These are phyloP conservation scores for Ceratocystis variospora DNA, from an alignment of 2,329 filamentous ascomycete species.

Conservation along the genomic window DNA sequence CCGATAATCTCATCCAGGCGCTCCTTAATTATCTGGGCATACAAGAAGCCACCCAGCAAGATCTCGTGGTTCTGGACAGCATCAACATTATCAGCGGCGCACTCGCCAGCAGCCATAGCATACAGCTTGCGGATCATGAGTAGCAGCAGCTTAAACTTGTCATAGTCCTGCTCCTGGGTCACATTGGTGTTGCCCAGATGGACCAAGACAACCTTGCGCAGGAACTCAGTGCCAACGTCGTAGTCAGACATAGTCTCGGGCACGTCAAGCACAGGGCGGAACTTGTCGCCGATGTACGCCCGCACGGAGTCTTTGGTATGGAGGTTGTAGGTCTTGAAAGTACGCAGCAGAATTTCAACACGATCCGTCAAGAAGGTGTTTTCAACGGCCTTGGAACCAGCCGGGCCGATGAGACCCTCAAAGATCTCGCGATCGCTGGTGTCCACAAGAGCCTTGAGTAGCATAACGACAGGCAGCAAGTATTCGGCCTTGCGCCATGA, in stretches of 20 bases:
- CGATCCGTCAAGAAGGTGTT: slow-evolving; percentile 93
- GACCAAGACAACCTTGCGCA: slow-evolving; percentile 78
- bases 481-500: slow-evolving; percentile 97
- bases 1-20: slow-evolving; percentile 76
- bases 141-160: slow-evolving; percentile 87
- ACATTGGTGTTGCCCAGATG: slow-evolving; percentile 80
- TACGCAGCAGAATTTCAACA: slow-evolving; percentile 78
- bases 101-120: slow-evolving; percentile 80
- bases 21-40: slow-evolving; percentile 92
- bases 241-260: slow-evolving; percentile 74
- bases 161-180: slow-evolving; percentile 66
- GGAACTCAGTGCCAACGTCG: slow-evolving; percentile 79
- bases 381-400: slow-evolving; percentile 60
- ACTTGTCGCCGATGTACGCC: slow-evolving; percentile 79
- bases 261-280: slow-evolving; percentile 74
- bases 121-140: slow-evolving; percentile 98
- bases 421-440: slow-evolving; percentile 96
- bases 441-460: slow-evolving; percentile 85
- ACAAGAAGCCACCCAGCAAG: slow-evolving; percentile 81
- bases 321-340: slow-evolving; percentile 80
- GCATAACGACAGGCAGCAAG: slow-evolving; percentile 91
- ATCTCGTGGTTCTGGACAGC: slow-evolving; percentile 94
- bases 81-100: slow-evolving; percentile 88
- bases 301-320: slow-evolving; percentile 72
- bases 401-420: slow-evolving; percentile 72